Base-by-base conservation (phyloP, 1,139 yeast species). In the Dujonia santamariae region DNA sequence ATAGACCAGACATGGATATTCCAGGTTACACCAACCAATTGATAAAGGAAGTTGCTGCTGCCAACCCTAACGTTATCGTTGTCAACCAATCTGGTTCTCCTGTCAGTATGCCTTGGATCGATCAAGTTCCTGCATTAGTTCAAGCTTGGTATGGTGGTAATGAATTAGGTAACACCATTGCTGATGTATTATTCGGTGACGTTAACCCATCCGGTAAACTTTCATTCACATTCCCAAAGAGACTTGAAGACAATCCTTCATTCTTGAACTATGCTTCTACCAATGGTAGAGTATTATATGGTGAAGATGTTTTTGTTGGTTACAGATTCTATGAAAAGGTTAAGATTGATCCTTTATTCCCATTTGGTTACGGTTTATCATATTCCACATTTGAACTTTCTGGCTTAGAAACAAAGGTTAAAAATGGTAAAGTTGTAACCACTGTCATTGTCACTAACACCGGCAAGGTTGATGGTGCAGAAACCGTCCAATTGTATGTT, bases 81-180 rank as follows among this genome's bases (percentile, higher is more conserved):
- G 80, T 78, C 18, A 70, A 75, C 53, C 83, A 78, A 51, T 67
- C 80, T 3, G 85, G 85, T 36, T 66, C 81, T 8, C 84, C 85
- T 1, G 82, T 78, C 19, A 61, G 72, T 23, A 61, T 79, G 67
- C 80, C 81, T 19, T 78, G 83, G 81, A 50, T 61, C 11, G 54
- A 63, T 26, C 51, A 68, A 17, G 74, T 68, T 13, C 63, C 62
- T 36, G 74, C 73, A 4, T 46, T 78, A 25, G 55, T 78, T 6
- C 83, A 78, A 38, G 77, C 65, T 8, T 63, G 69, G 69, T 63
- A 54, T 38, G 68, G 68, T 4, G 68, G 68, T 31, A 56, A 14
- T 14, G 27, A 47, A 46, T 38, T 57, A 21, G 73, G 72, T 3
- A 54, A 61, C 34, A 69, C 71, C 1, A 46, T 67, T 20, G 62